Base-by-base conservation (phyloP, 345 rosid species). In the Kandelia obovata region DNA sequence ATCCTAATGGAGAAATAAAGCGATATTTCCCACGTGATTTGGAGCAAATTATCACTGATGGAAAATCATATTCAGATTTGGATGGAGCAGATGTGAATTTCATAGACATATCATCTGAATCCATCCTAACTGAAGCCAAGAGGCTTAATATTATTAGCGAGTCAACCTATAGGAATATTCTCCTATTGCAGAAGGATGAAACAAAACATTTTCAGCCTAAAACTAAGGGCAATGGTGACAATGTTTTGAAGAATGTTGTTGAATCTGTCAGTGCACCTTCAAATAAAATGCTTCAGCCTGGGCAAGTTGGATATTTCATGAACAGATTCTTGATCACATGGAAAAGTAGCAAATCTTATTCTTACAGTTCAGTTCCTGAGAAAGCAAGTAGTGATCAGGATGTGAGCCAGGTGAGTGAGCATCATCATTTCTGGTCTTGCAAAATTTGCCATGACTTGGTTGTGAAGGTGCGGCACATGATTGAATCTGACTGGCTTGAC, bases 401-500 rank as follows among this genome's bases (percentile, higher is more conserved):
- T 53, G 51, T 65, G 65, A 65, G 68, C 77, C 74, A 51, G 62
- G 62, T 76, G 61, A 65, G 37, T 58, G 35, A 39, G 74, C 61
- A 59, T 10, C 17, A 27, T 64, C 21, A 31, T 64, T 77, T 77
- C 62, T 61, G 21, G 30, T 75, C 71, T 73, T 86, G 89, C 34
- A 9, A 61, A 43, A 31, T 71, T 63, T 71, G 64, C 46, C 37
- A 74, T 59, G 77, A 78, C 55, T 81, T 64, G 65, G 76, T 70
- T 27, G 81, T 69, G 49, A 80, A 83, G 73, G 87, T 86, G 71
- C 94, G 92, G 10, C 84, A 64, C 63, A 86, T 89, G 98, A 61
- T 77, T 52, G 95, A 89, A 73, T 73, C 84, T 4, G 96, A 94
- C 74, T 91, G 97, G 95, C 75, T 94, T 5, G 83, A 82, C 76